These are phyloP conservation scores for Trichoderma breve DNA, from an alignment of 2,329 filamentous ascomycete species.

Conservation along the genomic window DNA sequence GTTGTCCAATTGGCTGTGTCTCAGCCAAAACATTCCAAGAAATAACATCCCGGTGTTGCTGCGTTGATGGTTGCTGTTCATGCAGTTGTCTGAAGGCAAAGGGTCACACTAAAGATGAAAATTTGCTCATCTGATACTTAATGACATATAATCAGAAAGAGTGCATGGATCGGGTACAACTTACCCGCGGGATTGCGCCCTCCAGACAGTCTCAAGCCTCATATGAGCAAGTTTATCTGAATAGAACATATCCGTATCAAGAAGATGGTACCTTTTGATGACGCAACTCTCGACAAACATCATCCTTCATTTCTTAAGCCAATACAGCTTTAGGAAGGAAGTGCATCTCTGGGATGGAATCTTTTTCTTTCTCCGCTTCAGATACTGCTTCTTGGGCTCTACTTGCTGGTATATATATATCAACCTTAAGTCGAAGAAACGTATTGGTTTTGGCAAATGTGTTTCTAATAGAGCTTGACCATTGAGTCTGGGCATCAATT, in stretches of 20 bases:
- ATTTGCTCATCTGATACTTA: background rate
- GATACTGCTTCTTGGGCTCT: background rate
- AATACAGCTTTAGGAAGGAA: background rate
- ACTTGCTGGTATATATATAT: background rate
- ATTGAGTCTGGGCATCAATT: too few relatives aligned
- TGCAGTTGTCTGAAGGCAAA: background rate
- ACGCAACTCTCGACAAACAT: background rate
- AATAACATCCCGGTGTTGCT: background rate
- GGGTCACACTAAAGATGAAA: fast-evolving
- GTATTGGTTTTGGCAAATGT: background rate
- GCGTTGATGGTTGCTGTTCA: background rate
- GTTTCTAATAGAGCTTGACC: background rate
- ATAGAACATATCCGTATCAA: background rate
- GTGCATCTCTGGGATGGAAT: background rate
- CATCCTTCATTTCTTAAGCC: background rate
- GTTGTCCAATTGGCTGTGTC: background rate
- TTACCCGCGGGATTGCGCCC: background rate
- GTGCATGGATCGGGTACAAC: background rate
- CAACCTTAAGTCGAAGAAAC: background rate
- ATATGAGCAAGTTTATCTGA: background rate
- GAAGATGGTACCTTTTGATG: background rate
- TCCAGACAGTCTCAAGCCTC: background rate
- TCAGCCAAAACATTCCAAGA: background rate
- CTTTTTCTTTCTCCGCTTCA: background rate
- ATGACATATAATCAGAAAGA: background rate